These are phyloP conservation scores for Epichloe scottii DNA, from an alignment of 2,329 filamentous ascomycete genomes.

Conservation along the genomic window DNA sequence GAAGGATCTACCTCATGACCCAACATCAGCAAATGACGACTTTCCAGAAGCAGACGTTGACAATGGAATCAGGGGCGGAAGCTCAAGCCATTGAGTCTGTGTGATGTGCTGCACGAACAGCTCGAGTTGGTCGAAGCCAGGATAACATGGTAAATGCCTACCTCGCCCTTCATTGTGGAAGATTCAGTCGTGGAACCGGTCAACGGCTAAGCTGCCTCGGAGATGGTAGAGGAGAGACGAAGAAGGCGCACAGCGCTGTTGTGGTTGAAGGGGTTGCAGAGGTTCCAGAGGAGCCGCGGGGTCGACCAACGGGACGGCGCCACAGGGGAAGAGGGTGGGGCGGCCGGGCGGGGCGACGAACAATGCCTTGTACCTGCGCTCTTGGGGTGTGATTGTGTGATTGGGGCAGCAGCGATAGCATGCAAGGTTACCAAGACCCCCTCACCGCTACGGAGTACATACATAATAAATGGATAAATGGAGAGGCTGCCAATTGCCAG, in stretches of 20 bases:
- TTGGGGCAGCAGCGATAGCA: too few relatives aligned
- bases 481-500: background rate
- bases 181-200: conserved; percentile 9
- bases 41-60: background rate
- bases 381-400: too few relatives aligned
- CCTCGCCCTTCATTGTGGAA: conserved; percentile 40
- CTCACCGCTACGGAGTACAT: too few relatives aligned
- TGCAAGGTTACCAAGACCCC: conserved; percentile 3
- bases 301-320: conserved; percentile 3
- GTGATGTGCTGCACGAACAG: background rate
- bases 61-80: background rate
- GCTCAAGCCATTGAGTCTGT: background rate
- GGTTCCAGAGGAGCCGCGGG: conserved; percentile 10
- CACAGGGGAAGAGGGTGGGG: conserved; percentile 3
- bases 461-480: too few relatives aligned
- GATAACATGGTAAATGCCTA: conserved; percentile 20
- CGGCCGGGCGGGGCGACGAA: background rate
- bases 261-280: conserved; percentile 12
- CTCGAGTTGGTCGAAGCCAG: background rate
- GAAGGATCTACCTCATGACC: conserved; percentile 37
- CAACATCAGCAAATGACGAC: conserved; percentile 8
- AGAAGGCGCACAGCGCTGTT: conserved; percentile 23
- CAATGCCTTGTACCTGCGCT: conserved; percentile 4
- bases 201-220: conserved; percentile 7
- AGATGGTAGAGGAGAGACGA: conserved; percentile 5